Conservation (phyloP, 805 yeast species). For the Zygosaccharomyces bisporus region DNA sequence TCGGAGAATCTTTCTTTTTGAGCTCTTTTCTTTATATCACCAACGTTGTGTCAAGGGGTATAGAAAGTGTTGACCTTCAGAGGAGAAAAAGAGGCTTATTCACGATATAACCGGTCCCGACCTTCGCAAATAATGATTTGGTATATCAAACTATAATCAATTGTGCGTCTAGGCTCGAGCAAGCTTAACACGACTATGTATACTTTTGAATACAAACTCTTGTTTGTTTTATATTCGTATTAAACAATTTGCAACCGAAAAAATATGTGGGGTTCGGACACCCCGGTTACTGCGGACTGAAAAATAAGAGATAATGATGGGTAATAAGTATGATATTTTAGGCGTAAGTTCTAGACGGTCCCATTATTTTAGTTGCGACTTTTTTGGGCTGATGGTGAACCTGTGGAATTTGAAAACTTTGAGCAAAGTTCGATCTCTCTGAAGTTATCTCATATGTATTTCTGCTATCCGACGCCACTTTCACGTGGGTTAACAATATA, state of each 20-base stretch:
- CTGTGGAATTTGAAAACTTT: too few relatives aligned
- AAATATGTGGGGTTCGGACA: constrained; percentile 7
- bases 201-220: too few relatives aligned
- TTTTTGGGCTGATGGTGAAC: too few relatives aligned
- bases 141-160: neutral
- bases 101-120: neutral
- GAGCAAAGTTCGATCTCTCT: too few relatives aligned
- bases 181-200: too few relatives aligned
- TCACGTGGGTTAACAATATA: too few relatives aligned
- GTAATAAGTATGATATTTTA: too few relatives aligned
- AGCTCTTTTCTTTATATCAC: neutral
- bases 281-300: neutral
- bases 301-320: too few relatives aligned
- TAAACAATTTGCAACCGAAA: neutral
- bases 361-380: too few relatives aligned
- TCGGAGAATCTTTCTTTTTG: neutral
- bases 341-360: too few relatives aligned
- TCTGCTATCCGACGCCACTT: too few relatives aligned
- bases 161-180: neutral
- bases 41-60: neutral
- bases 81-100: neutral
- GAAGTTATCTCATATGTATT: too few relatives aligned
- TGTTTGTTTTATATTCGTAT: neutral
- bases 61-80: neutral
- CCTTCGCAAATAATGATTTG: neutral